Percentiles rank a stretch among this genome's conserved stretches.
phyloP scores from a whole-genome alignment of 2,329 filamentous ascomycete genomes.

The Fusarium musae region DNA sequence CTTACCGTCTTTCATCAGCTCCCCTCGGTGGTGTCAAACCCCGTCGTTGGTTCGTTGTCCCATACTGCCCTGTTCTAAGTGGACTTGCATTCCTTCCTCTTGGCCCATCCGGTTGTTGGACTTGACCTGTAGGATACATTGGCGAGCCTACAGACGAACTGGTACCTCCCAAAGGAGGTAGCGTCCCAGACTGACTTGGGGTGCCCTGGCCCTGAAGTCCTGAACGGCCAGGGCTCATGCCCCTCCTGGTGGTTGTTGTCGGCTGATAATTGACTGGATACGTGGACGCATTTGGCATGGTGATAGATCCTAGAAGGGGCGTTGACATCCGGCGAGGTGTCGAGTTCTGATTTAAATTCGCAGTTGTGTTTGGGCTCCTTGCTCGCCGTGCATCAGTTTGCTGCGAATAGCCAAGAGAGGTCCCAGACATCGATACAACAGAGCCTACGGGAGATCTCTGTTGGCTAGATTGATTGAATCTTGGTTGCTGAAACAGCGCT shows the following conservation, averaged over 20 bases:
- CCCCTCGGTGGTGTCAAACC: background rate
- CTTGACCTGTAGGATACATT: background rate
- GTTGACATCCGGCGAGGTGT: background rate
- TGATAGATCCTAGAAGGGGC: background rate
- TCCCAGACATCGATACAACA: fast-evolving
- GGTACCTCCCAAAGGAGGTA: fast-evolving
- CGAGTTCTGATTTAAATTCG: background rate
- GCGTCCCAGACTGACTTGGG: background rate
- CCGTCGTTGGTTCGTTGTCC: fast-evolving
- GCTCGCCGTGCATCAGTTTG: background rate
- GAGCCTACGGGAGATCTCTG: too few relatives aligned
- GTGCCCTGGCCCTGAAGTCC: background rate
- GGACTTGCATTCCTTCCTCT: background rate
- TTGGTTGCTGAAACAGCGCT: background rate
- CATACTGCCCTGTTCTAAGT: too few relatives aligned
- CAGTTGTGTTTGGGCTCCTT: background rate
- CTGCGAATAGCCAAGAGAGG: background rate
- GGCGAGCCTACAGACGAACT: background rate
- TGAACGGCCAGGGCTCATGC: background rate
- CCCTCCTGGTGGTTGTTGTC: background rate
- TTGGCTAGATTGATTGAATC: background rate
- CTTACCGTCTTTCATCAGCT: too few relatives aligned
- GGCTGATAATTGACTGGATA: background rate
- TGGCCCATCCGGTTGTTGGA: background rate
- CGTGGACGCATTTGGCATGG: fast-evolving